Evolutionary conservation across 1,139 yeast genomes (phyloP), one percentile per base, ranked within the genome.

Genomic region (Blastobotrys malaysiensis): DNA sequence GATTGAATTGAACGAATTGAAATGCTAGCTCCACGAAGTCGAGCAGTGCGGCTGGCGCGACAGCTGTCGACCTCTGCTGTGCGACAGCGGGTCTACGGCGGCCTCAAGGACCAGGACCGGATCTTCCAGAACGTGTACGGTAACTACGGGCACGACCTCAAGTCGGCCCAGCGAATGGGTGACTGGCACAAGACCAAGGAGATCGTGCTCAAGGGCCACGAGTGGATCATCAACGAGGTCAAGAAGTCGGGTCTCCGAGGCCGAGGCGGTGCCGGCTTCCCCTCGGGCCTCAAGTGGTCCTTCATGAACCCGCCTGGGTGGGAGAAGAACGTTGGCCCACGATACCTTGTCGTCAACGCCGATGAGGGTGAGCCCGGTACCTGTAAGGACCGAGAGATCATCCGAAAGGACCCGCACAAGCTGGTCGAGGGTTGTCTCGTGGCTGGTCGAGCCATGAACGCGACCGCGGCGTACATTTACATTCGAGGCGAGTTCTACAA

Each of bases 361-460:
- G 96, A 88, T 76, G 96, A 88, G 73, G 96, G 96, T 65, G 96
- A 88, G 72, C 96, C 96, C 18, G 96, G 96, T 61, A 88, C 96
- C 52, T 88, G 96, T 74, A 88, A 88, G 74, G 96, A 88, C 71
- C 79, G 96, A 69, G 96, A 88, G 71, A 88, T 88, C 66, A 84
- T 88, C 66, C 80, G 95, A 71, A 88, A 88, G 72, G 95, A 88
- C 68, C 96, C 96, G 50, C 96, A 88, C 70, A 88, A 88, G 75
- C 82, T 88, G 60, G 86, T 88, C 53, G 96, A 88, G 72, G 96
- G 96, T 20, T 88, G 96, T 74, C 75, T 88, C 56, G 77, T 88
- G 57, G 88, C 93, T 26, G 96, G 96, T 55, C 80, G 96, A 63
- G 96, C 88, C 53, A 88, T 88, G 96, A 88, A 88, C 71, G 95